Conservation (phyloP, 352 stramenopile genomes). For the Pythium folliculosum region DNA sequence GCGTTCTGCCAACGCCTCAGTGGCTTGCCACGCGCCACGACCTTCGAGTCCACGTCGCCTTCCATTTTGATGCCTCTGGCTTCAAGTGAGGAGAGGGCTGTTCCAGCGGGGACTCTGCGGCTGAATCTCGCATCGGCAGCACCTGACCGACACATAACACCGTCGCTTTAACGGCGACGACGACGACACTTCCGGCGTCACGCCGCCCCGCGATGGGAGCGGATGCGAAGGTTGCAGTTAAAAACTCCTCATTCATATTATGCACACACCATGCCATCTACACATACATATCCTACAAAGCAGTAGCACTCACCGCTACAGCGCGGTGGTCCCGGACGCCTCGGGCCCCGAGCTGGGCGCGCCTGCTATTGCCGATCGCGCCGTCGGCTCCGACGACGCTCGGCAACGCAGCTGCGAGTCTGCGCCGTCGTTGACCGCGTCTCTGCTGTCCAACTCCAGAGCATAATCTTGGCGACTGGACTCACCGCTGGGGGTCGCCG, state of each 20-base stretch:
- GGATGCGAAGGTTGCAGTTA: too few species aligned
- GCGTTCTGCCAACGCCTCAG: background rate
- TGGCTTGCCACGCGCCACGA: background rate
- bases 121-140: slow-evolving; percentile 3
- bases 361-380: background rate
- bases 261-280: background rate
- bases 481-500: slow-evolving; percentile 20
- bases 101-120: background rate
- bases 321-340: too few species aligned
- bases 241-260: background rate
- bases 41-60: background rate
- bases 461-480: background rate
- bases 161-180: slow-evolving; percentile 2
- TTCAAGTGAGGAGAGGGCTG: too few species aligned
- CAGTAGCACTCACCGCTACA: too few species aligned
- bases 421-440: background rate
- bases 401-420: background rate
- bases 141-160: slow-evolving; percentile 7
- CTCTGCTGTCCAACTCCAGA: background rate
- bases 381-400: background rate
- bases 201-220: too few species aligned
- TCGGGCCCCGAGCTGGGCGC: too few species aligned
- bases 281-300: too few species aligned
- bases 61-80: too few species aligned
- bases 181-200: background rate